A percentile compares a stretch with the other conserved stretches of the same genome.
Conservation (phyloP, 306 rosid genomes). For the Trifolium fragiferum region DNA sequence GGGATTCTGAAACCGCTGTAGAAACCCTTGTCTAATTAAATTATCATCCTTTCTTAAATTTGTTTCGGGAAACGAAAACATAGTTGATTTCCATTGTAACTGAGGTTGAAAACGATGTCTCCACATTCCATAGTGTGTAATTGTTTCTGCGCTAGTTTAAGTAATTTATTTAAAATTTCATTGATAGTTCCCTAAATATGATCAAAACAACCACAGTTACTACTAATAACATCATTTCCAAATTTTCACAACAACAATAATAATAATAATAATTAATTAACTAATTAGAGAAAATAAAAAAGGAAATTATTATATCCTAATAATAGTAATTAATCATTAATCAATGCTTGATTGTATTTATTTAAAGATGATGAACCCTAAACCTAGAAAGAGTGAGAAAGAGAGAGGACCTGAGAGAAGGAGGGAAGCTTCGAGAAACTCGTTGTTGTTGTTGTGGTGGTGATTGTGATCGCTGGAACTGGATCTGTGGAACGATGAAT, state of each 20-base stretch:
- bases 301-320: background rate
- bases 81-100: conserved; percentile 50
- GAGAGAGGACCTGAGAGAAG: conserved; percentile 73
- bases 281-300: background rate
- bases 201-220: conserved; percentile 52
- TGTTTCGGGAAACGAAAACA: conserved; percentile 45
- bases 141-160: conserved; percentile 80
- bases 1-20: conserved; percentile 78
- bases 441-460: conserved; percentile 34
- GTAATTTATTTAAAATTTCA: conserved; percentile 51
- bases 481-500: conserved; percentile 60
- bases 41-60: conserved; percentile 40
- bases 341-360: background rate
- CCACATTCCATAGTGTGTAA: conserved; percentile 73
- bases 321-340: background rate
- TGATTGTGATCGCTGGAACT: conserved; percentile 45
- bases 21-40: conserved; percentile 57
- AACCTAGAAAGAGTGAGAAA: background rate
- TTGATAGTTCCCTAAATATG: conserved; percentile 48
- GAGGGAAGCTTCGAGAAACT: conserved; percentile 82
- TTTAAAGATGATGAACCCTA: background rate
- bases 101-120: conserved; percentile 65
- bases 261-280: background rate
- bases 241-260: conserved; percentile 4
- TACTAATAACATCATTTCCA: conserved; percentile 21